Conservation (phyloP, 2,329 filamentous ascomycete species). For the Botrytis cinerea region DNA sequence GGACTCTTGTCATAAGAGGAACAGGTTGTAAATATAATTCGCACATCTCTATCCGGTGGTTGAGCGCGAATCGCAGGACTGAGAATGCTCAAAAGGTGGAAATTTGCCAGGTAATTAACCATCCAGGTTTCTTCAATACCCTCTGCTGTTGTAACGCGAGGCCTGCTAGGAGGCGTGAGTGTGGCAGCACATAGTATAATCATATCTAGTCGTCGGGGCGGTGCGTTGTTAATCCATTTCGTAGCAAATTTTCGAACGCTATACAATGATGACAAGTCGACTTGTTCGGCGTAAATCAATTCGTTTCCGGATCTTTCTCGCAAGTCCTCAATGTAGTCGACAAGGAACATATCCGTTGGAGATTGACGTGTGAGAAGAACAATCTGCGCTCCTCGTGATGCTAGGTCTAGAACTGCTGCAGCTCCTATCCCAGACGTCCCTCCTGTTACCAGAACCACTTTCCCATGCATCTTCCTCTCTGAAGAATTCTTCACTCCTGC, state of each 20-base stretch:
- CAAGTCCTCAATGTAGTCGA: constrained; percentile 89
- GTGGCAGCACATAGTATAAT: constrained; percentile 84
- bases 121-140: constrained; percentile 90
- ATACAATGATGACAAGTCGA: constrained; percentile 84
- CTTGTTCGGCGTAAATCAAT: constrained; percentile 92
- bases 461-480: constrained; percentile 87
- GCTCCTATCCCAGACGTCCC: constrained; percentile 93
- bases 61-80: constrained; percentile 88
- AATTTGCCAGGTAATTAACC: constrained; percentile 93
- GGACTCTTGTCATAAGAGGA: constrained; percentile 82
- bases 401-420: constrained; percentile 71
- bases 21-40: constrained; percentile 84
- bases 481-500: constrained; percentile 72
- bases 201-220: constrained; percentile 86
- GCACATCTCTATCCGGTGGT: constrained; percentile 89
- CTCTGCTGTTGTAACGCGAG: constrained; percentile 65
- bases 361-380: constrained; percentile 84
- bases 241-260: constrained; percentile 92
- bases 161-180: constrained; percentile 67
- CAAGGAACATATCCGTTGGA: constrained; percentile 81
- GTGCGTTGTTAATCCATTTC: constrained; percentile 95
- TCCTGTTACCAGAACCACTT: constrained; percentile 89
- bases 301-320: constrained; percentile 76
- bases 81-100: constrained; percentile 88
- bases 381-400: constrained; percentile 81